phyloP scores from a whole-genome alignment of 192 early-diverging fungal species.

The Diversispora epigaea region DNA sequence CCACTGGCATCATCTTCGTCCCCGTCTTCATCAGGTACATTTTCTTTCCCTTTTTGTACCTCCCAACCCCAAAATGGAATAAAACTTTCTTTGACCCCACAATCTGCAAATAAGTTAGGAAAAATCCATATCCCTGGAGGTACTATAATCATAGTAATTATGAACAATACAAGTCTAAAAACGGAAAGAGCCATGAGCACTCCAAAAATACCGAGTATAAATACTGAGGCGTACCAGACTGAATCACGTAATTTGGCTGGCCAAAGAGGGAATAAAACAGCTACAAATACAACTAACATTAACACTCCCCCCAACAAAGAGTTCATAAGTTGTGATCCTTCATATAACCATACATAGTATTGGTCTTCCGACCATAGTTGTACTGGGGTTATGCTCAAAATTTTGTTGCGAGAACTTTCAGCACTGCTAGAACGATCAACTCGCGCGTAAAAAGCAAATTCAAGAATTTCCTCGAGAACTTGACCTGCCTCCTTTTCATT shows the following conservation, averaged over 20 bases:
- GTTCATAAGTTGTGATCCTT: slow-evolving; percentile 78
- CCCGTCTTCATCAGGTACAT: slow-evolving; percentile 31
- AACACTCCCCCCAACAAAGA: slow-evolving; percentile 79
- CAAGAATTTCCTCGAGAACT: slow-evolving; percentile 64
- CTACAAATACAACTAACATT: slow-evolving; percentile 78
- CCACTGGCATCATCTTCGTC: slow-evolving; percentile 42
- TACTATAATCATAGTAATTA: slow-evolving; percentile 66
- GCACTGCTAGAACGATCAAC: slow-evolving; percentile 63
- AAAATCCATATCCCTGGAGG: slow-evolving; percentile 93
- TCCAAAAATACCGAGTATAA: slow-evolving; percentile 79
- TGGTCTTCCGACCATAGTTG: slow-evolving; percentile 75
- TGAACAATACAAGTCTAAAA: slow-evolving; percentile 81
- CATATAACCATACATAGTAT: slow-evolving; percentile 93
- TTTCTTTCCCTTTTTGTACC: slow-evolving; percentile 40
- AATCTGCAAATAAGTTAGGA: slow-evolving; percentile 96
- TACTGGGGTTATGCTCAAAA: slow-evolving; percentile 54
- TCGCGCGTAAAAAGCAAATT: slow-evolving; percentile 73
- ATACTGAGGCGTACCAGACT: slow-evolving; percentile 88
- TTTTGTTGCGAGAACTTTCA: slow-evolving; percentile 34
- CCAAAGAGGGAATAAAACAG: slow-evolving; percentile 98
- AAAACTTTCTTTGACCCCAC: slow-evolving; percentile 91
- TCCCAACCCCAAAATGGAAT: slow-evolving; percentile 88
- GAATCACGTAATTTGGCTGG: slow-evolving; percentile 75
- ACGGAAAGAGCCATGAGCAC: slow-evolving; percentile 87
- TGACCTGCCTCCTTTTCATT: slow-evolving; percentile 61